Conservation (phyloP, 140 eudicot genomes). For the Flaveria floridana region DNA sequence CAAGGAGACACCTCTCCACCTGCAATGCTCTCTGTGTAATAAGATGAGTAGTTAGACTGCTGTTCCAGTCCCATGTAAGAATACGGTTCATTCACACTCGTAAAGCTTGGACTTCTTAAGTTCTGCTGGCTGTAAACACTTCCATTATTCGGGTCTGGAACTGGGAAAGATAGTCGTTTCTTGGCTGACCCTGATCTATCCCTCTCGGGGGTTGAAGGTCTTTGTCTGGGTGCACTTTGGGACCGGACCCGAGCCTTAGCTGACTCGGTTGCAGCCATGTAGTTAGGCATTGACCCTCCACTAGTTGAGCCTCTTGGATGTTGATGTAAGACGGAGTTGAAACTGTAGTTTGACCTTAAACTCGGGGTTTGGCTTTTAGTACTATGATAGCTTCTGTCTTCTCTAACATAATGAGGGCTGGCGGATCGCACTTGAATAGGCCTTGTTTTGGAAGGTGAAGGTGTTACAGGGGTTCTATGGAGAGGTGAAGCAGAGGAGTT, state of each 20-base stretch:
- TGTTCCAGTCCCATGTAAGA: slow-evolving; percentile 55
- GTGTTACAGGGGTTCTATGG: slow-evolving; percentile 47
- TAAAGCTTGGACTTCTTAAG: slow-evolving; percentile 79
- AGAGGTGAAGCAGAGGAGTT: slow-evolving; percentile 59
- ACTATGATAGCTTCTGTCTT: slow-evolving; percentile 60
- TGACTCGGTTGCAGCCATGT: slow-evolving; percentile 91
- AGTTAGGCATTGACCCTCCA: slow-evolving; percentile 55
- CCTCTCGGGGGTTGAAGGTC: slow-evolving; percentile 67
- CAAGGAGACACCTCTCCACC: slow-evolving; percentile 83
- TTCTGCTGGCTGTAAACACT: slow-evolving; percentile 38
- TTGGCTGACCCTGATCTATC: slow-evolving; percentile 62
- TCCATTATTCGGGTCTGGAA: slow-evolving; percentile 59
- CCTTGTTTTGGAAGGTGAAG: slow-evolving; percentile 63
- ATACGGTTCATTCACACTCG: slow-evolving; percentile 44
- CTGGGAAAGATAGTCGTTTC: slow-evolving; percentile 70
- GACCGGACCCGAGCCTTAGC: slow-evolving; percentile 76
- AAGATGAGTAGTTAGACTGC: slow-evolving; percentile 70
- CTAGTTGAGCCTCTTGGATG: slow-evolving; percentile 40
- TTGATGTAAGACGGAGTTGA: slow-evolving; percentile 39
- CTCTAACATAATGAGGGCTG: slow-evolving; percentile 65
- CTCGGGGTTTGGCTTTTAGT: slow-evolving; percentile 69
- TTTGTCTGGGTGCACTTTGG: slow-evolving; percentile 80
- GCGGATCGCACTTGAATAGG: slow-evolving; percentile 77
- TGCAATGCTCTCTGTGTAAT: slow-evolving; percentile 60
- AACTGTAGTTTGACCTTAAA: slow-evolving; percentile 61